A percentile compares a stretch with the other conserved stretches of the same genome.
These are phyloP conservation scores for Rhododendron mucronatum DNA, from an alignment of 148 eudicot genomes.

Conservation along the genomic window DNA sequence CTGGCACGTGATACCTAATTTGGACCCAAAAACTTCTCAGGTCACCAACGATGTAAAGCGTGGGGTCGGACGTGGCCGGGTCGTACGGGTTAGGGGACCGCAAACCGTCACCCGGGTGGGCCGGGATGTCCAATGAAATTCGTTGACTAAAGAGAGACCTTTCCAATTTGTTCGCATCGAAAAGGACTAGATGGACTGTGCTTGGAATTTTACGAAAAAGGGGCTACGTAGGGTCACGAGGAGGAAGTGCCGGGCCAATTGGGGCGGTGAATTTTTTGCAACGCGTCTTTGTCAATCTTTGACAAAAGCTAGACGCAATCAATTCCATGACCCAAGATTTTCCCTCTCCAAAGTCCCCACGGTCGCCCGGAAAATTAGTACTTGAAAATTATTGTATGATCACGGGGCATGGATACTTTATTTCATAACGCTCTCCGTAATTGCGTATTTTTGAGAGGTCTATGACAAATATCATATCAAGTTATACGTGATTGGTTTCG, in stretches of 20 bases:
- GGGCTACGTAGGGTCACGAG: background rate
- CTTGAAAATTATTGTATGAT: background rate
- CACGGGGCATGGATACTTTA: background rate
- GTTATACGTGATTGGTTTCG: background rate
- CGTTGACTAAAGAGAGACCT: background rate
- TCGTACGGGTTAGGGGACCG: background rate
- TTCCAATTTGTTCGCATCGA: background rate
- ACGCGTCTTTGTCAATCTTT: slow-evolving; percentile 16
- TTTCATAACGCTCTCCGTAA: too few species aligned
- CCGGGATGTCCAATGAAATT: background rate
- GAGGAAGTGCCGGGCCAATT: slow-evolving; percentile 16
- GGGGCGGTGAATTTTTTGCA: slow-evolving; percentile 20
- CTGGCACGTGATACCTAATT: too few species aligned
- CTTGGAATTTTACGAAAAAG: background rate
- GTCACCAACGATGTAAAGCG: background rate
- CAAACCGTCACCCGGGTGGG: background rate
- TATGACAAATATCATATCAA: too few species aligned
- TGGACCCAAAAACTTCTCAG: too few species aligned
- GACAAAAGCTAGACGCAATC: slow-evolving; percentile 11
- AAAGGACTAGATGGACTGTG: background rate
- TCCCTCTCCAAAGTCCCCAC: background rate
- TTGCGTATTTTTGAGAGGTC: too few species aligned
- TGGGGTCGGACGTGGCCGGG: background rate
- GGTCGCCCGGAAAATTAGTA: background rate
- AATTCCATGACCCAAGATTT: background rate